Base-by-base conservation (phyloP, 2,329 filamentous ascomycete species). In the Cordyceps cicadae region DNA sequence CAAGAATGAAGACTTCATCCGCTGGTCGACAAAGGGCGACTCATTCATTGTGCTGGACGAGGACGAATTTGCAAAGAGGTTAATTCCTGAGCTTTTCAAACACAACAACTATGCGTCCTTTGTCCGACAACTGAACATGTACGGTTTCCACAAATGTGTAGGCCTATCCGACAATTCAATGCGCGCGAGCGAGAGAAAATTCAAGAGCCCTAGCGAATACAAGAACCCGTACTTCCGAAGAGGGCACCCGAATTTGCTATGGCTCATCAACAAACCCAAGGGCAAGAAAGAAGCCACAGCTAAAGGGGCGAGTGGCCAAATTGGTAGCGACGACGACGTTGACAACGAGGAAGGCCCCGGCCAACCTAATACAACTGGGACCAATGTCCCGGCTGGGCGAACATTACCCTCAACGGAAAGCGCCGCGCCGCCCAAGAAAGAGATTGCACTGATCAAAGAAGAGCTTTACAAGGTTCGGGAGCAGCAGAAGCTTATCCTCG, bases 21-120 rank as follows among this genome's bases (percentile, higher is more conserved):
- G 93, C 67, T 99, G 94, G 94, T 97, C 94, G 0, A 90, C 96
- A 68, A 91, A 93, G 69, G 94, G 94, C 34, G 92, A 96, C 70
- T 97, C 93, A 0, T 99, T 99, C 75, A 89, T 97, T 61, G 93
- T 99, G 3, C 77, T 97, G 9, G 93, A 99, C 69, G 94, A 99
- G 75, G 94, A 99, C 70, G 93, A 96, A 75, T 99, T 99, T 71
- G 97, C 94, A 21, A 97, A 97, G 76, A 91, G 90, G 43, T 88
- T 99, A 67, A 89, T 99, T 26, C 94, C 94, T 0, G 96, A 97
- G 74, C 87, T 97, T 64, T 99, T 99, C 82, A 99, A 99, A 75
- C 94, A 99, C 77, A 96, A 93, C 81, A 97, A 97, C 73, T 97
- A 97, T 74, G 92, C 92, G 52, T 96, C 92, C 65, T 97, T 97